These are phyloP conservation scores for Epichloe elymi DNA, from an alignment of 2,329 filamentous ascomycete genomes.

Conservation along the genomic window DNA sequence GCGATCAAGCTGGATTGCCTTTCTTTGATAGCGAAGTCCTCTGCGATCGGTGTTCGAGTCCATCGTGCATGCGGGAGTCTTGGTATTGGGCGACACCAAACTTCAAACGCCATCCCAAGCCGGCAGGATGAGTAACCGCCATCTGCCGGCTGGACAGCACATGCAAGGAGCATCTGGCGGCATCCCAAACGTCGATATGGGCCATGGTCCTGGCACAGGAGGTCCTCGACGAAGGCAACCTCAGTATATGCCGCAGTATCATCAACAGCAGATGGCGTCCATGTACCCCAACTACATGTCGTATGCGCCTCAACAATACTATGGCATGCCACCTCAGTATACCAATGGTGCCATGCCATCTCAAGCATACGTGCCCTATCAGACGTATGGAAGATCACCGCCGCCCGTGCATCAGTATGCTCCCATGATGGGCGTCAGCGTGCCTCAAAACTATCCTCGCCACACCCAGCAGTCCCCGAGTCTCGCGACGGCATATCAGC, in stretches of 20 bases:
- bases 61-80: constrained; percentile 19
- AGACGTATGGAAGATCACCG: constrained; percentile 34
- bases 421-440: constrained; percentile 34
- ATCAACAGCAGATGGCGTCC: constrained; percentile 23
- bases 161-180: constrained; percentile 33
- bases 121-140: constrained; percentile 66
- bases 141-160: constrained; percentile 65
- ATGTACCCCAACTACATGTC: constrained; percentile 40
- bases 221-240: constrained; percentile 25
- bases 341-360: constrained; percentile 36
- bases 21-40: background rate
- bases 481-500: constrained; percentile 43
- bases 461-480: constrained; percentile 38
- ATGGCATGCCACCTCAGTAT: constrained; percentile 47
- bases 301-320: constrained; percentile 33
- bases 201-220: constrained; percentile 19
- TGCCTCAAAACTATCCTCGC: constrained; percentile 34
- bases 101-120: constrained; percentile 35
- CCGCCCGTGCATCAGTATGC: constrained; percentile 42
- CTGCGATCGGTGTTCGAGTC: background rate
- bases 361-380: constrained; percentile 35
- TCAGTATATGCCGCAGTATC: constrained; percentile 26
- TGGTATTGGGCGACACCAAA: constrained; percentile 21
- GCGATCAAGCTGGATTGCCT: background rate
- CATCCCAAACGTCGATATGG: constrained; percentile 22